phyloP scores from a whole-genome alignment of 2,329 filamentous ascomycete genomes.

The Diaporthe nobilis region DNA sequence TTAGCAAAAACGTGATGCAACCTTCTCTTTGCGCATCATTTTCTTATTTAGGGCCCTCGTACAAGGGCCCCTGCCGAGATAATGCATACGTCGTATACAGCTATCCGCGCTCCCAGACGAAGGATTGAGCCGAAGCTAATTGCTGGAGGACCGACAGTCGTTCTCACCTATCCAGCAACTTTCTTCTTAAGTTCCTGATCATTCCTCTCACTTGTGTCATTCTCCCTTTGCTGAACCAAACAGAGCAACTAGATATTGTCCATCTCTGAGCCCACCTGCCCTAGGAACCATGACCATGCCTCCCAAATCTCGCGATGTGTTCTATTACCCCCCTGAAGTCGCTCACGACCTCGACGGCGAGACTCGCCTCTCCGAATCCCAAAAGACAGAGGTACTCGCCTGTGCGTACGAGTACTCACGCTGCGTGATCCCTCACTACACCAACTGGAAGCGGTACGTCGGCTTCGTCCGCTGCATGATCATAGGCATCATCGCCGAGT shows the following conservation, averaged over 20 bases:
- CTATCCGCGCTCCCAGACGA: too few species aligned
- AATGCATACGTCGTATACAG: background rate
- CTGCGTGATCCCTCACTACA: slow-evolving; percentile 47
- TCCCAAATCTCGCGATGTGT: slow-evolving; percentile 15
- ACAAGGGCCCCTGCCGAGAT: background rate
- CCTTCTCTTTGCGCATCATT: background rate
- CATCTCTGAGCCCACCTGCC: background rate
- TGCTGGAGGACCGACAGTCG: too few species aligned
- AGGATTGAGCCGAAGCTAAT: background rate
- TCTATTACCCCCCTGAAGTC: slow-evolving; percentile 41
- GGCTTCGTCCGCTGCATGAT: slow-evolving; percentile 45
- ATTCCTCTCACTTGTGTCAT: background rate
- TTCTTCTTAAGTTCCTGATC: background rate
- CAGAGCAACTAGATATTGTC: background rate
- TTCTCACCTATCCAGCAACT: background rate
- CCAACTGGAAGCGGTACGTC: slow-evolving; percentile 46
- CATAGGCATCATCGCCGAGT: slow-evolving; percentile 46
- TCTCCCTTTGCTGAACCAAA: too few species aligned
- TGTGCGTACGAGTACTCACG: slow-evolving; percentile 47
- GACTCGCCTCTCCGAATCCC: slow-evolving; percentile 17
- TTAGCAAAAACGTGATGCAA: background rate
- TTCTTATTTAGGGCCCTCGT: background rate
- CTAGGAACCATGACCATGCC: background rate
- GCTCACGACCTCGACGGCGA: slow-evolving; percentile 37
- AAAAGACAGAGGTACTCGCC: slow-evolving; percentile 43